Percentiles rank a stretch among this genome's conserved stretches.
phyloP scores from a whole-genome alignment of 2,329 filamentous ascomycete genomes.

The Penicillium freii region DNA sequence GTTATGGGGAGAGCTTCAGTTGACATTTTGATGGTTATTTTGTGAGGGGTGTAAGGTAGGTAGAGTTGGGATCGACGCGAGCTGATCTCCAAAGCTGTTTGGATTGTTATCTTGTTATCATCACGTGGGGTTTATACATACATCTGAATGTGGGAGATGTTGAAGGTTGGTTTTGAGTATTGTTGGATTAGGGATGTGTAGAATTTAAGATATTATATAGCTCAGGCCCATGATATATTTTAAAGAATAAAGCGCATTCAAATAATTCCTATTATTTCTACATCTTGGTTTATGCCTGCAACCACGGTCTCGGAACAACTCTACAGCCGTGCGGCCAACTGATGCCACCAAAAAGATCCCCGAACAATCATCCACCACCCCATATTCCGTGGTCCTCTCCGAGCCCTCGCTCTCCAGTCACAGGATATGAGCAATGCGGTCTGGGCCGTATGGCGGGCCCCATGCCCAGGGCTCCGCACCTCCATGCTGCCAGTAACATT shows the following conservation, averaged over 20 bases:
- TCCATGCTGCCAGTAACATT: conserved; percentile 23
- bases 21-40: conserved; percentile 46
- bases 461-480: conserved; percentile 38
- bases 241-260: not conserved
- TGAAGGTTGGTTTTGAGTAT: not conserved
- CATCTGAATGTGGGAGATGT: not conserved
- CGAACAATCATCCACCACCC: conserved; percentile 1
- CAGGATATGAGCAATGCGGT: conserved; percentile 46
- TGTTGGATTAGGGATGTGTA: not conserved
- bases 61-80: not conserved
- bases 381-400: not conserved
- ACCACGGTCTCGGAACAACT: conserved; percentile 7
- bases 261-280: not conserved
- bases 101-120: conserved; percentile 20
- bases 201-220: not conserved
- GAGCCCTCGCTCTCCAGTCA: conserved; percentile 11
- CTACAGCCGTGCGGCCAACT: conserved; percentile 1
- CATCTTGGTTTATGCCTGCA: not conserved
- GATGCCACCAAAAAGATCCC: conserved; percentile 17
- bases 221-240: no score
- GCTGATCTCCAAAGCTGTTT: not conserved
- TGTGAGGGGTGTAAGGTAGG: not conserved
- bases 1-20: conserved; percentile 50
- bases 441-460: conserved; percentile 42
- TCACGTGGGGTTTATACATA: conserved; percentile 16